Evolutionary conservation across 2,329 filamentous ascomycete species (phyloP).

Genomic region (Biscogniauxia marginata): DNA sequence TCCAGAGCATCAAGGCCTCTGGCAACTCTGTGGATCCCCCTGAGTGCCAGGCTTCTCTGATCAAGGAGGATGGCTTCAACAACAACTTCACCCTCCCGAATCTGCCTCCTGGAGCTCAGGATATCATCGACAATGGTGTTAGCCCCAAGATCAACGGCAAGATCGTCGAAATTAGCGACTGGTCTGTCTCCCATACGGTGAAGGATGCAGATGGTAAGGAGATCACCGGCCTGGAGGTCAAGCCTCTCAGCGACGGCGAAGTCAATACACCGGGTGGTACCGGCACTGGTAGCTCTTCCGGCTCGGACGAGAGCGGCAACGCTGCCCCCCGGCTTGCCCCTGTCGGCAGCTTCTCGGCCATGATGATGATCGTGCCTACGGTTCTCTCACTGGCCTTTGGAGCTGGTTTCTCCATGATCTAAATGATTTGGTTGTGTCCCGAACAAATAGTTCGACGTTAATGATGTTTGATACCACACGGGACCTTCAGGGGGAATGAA

Average conservation of each 20-base stretch:
- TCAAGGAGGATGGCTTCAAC: constrained; percentile 67
- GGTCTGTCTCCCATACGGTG: constrained; percentile 53
- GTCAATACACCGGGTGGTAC: constrained; percentile 22
- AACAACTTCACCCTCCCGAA: constrained; percentile 76
- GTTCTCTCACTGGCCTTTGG: constrained; percentile 1
- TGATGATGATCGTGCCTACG: background rate
- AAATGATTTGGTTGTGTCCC: background rate
- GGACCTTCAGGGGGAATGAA: background rate
- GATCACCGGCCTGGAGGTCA: constrained; percentile 47
- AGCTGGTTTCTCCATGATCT: constrained; percentile 6
- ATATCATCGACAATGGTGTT: constrained; percentile 76
- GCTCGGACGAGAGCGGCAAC: constrained; percentile 6
- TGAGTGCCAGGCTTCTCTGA: constrained; percentile 64
- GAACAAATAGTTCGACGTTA: background rate
- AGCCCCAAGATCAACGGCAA: constrained; percentile 61
- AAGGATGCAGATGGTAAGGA: constrained; percentile 40
- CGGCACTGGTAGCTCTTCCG: constrained; percentile 1
- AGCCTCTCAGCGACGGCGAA: constrained; percentile 20
- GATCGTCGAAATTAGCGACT: constrained; percentile 65
- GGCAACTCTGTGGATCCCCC: constrained; percentile 54
- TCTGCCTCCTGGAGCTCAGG: constrained; percentile 64
- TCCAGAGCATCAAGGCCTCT: constrained; percentile 62
- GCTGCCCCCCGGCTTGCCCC: constrained; percentile 10
- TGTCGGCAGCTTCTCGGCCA: background rate
- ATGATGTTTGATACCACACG: background rate